These are phyloP conservation scores for Aureobasidium sp. DNA, from an alignment of 2,329 filamentous ascomycete genomes.

Conservation along the genomic window DNA sequence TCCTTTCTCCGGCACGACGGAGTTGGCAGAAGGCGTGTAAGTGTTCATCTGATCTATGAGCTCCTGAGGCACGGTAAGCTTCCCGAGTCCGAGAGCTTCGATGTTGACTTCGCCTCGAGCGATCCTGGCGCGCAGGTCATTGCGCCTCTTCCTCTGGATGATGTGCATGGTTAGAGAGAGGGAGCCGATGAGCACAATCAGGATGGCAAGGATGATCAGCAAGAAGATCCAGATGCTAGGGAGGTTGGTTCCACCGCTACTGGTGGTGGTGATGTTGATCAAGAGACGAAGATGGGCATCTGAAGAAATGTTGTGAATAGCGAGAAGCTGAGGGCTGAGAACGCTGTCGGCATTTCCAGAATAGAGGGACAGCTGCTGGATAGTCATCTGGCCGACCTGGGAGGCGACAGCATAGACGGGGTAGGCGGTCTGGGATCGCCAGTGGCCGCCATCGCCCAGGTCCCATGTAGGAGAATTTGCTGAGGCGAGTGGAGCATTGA, in stretches of 20 bases:
- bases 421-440: slow-evolving; percentile 64
- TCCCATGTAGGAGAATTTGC: slow-evolving; percentile 61
- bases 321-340: slow-evolving; percentile 28
- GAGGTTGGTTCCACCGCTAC: slow-evolving; percentile 34
- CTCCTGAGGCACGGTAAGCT: slow-evolving; percentile 65
- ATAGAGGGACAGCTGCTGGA: slow-evolving; percentile 66
- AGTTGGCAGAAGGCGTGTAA: slow-evolving; percentile 43
- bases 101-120: slow-evolving; percentile 74
- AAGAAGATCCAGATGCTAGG: slow-evolving; percentile 78
- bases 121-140: slow-evolving; percentile 62
- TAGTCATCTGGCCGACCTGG: slow-evolving; percentile 57
- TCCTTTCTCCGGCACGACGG: background rate
- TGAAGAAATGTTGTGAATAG: slow-evolving; percentile 27
- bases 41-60: slow-evolving; percentile 70
- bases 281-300: slow-evolving; percentile 46
- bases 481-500: slow-evolving; percentile 56
- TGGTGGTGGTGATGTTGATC: slow-evolving; percentile 42
- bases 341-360: slow-evolving; percentile 62
- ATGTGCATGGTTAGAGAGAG: slow-evolving; percentile 70
- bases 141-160: slow-evolving; percentile 64
- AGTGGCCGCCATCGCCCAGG: slow-evolving; percentile 61
- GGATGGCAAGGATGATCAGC: slow-evolving; percentile 60
- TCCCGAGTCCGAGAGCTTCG: slow-evolving; percentile 77
- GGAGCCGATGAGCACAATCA: slow-evolving; percentile 59
- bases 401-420: slow-evolving; percentile 79